Percentiles rank a stretch among this genome's conserved stretches.
Conservation (phyloP, 2,329 filamentous ascomycete genomes). For the Lachnellula cervina region DNA sequence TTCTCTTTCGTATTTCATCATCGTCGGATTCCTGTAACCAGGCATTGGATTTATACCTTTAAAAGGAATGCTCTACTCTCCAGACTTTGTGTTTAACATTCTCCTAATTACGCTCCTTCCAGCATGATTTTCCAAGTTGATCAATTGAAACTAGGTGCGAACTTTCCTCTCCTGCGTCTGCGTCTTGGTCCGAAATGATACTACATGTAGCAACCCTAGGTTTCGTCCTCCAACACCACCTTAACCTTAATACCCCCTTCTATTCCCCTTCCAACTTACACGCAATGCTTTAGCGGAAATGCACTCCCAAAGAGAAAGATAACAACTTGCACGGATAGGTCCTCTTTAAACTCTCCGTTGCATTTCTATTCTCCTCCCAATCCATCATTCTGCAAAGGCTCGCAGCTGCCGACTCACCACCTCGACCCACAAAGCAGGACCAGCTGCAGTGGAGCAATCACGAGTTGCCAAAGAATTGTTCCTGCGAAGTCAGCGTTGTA, state of each 20-base stretch:
- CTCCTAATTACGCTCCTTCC: no score
- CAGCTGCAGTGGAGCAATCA: conserved; percentile 48
- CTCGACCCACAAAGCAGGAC: conserved; percentile 43
- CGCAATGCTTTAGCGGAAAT: background rate
- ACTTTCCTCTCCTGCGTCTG: background rate
- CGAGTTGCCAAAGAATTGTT: conserved; percentile 47
- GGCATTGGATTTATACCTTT: no score
- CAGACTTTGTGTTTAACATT: no score
- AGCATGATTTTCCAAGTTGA: no score
- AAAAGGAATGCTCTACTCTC: no score
- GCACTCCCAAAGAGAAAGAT: conserved; percentile 3
- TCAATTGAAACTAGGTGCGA: no score
- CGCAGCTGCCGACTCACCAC: conserved; percentile 29
- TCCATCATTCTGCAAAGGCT: conserved; percentile 32
- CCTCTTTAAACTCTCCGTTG: conserved; percentile 40
- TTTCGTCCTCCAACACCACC: background rate
- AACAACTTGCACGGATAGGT: conserved; percentile 40
- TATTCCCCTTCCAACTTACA: background rate
- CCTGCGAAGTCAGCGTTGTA: conserved; percentile 35
- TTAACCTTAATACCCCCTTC: background rate
- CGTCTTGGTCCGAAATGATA: background rate
- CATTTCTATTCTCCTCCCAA: conserved; percentile 39
- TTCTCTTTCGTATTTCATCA: no score
- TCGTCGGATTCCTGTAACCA: no score
- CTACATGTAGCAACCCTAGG: background rate